These are phyloP conservation scores for Casuarina glauca DNA, from an alignment of 306 rosid genomes.

Conservation along the genomic window DNA sequence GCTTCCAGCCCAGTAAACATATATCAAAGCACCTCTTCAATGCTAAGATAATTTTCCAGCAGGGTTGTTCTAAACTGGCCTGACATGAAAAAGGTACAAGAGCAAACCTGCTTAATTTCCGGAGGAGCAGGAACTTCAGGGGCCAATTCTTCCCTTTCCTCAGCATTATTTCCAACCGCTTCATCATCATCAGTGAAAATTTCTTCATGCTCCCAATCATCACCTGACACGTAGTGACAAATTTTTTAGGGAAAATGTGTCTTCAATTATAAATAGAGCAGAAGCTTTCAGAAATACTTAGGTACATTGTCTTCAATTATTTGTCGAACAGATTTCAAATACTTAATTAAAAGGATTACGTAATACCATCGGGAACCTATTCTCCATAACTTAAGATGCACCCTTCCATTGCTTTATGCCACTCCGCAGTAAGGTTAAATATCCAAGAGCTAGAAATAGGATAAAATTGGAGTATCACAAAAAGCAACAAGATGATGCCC, in stretches of 20 bases:
- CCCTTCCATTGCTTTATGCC: not conserved
- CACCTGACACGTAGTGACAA: constrained; percentile 52
- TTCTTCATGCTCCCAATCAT: constrained; percentile 99
- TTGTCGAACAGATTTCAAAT: too few species aligned
- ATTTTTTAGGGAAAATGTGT: constrained; percentile 6
- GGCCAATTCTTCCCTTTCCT: constrained; percentile 95
- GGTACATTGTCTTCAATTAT: too few species aligned
- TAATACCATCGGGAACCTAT: not conserved
- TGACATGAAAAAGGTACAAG: not conserved
- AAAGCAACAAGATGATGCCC: not conserved
- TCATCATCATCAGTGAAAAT: constrained; percentile 98
- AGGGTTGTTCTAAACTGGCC: not conserved
- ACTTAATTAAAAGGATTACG: not conserved
- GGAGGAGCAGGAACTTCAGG: constrained; percentile 98
- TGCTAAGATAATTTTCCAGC: constrained; percentile 1
- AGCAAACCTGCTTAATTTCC: constrained; percentile 89
- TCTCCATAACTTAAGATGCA: not conserved
- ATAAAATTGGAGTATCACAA: not conserved
- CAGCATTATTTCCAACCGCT: constrained; percentile 88
- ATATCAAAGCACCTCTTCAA: not conserved
- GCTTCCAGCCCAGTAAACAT: not conserved
- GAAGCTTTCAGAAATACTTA: not conserved
- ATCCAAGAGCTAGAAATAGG: not conserved
- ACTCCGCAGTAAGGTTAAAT: not conserved
- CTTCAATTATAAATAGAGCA: constrained; percentile 8